phyloP scores from a whole-genome alignment of 441 rosid species.

The Flueggea neowawraea region DNA sequence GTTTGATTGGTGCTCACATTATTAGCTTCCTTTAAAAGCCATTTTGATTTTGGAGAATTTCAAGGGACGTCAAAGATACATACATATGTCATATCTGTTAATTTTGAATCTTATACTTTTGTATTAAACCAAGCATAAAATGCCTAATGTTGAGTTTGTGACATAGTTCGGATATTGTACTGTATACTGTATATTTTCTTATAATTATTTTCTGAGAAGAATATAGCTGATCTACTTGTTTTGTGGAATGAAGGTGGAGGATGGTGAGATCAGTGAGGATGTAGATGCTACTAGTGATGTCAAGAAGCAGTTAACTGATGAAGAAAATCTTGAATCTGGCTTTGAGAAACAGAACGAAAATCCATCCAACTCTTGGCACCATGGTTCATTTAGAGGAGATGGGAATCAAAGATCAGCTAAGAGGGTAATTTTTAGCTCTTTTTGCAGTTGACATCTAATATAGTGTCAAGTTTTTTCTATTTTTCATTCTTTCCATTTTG shows the following conservation, averaged over 20 bases:
- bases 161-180: too few species aligned
- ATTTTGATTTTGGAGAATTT: too few species aligned
- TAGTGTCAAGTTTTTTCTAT: conserved; percentile 3
- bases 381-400: conserved; percentile 61
- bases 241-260: conserved; percentile 49
- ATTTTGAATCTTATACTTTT: too few species aligned
- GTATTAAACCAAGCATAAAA: too few species aligned
- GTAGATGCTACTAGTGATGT: conserved; percentile 25
- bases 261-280: conserved; percentile 54
- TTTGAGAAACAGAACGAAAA: conserved; percentile 29
- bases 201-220: too few species aligned
- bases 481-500: conserved; percentile 5
- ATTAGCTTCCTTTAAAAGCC: too few species aligned
- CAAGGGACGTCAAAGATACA: too few species aligned
- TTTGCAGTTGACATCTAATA: neutral
- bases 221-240: neutral
- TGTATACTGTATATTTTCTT: neutral
- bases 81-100: too few species aligned
- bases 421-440: conserved; percentile 33
- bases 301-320: conserved; percentile 24
- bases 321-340: conserved; percentile 25
- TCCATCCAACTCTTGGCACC: conserved; percentile 31
- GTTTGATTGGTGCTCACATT: too few species aligned
- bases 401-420: conserved; percentile 39
- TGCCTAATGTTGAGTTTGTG: too few species aligned